phyloP scores from a whole-genome alignment of 768 basidiomycete species.

The Nidularia sp. region DNA sequence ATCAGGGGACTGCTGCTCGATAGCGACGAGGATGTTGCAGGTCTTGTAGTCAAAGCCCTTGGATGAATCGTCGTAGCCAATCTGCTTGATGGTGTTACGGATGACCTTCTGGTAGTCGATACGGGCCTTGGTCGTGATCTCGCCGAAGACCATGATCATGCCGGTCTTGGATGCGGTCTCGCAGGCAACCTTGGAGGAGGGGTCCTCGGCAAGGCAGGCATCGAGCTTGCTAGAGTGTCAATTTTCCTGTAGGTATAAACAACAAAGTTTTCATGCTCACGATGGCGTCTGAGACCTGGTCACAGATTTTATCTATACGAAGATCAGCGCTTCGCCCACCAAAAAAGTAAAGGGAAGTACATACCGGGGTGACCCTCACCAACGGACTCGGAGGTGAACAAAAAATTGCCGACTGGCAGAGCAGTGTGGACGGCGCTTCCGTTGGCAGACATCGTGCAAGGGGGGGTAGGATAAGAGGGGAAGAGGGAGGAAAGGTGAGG shows the following conservation, averaged over 20 bases:
- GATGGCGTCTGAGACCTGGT: constrained; percentile 99
- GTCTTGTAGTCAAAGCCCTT: constrained; percentile 99
- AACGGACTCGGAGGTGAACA: constrained; percentile 97
- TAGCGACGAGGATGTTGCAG: constrained; percentile 99
- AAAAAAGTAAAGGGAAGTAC: constrained; percentile 10
- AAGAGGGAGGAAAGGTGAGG: constrained; percentile 9
- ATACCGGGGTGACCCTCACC: constrained; percentile 98
- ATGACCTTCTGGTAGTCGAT: constrained; percentile 97
- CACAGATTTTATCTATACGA: constrained; percentile 90
- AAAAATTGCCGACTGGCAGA: constrained; percentile 84
- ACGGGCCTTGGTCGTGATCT: constrained; percentile 94
- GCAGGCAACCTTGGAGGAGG: constrained; percentile 95
- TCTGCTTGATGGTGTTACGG: constrained; percentile 94
- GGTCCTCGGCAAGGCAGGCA: constrained; percentile 94
- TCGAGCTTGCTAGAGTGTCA: constrained; percentile 58
- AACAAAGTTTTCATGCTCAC: constrained; percentile 38
- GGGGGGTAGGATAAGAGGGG: constrained; percentile 18
- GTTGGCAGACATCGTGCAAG: constrained; percentile 61
- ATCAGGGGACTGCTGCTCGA: constrained; percentile 99
- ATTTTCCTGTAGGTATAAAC: too few species aligned
- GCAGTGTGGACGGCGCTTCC: constrained; percentile 45
- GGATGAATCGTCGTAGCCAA: constrained; percentile 95
- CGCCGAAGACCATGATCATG: constrained; percentile 99
- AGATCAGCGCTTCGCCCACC: neutral
- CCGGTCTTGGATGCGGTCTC: constrained; percentile 99